Base-by-base conservation (phyloP, 2,329 filamentous ascomycete genomes). In the Pseudogymnoascus sp. region DNA sequence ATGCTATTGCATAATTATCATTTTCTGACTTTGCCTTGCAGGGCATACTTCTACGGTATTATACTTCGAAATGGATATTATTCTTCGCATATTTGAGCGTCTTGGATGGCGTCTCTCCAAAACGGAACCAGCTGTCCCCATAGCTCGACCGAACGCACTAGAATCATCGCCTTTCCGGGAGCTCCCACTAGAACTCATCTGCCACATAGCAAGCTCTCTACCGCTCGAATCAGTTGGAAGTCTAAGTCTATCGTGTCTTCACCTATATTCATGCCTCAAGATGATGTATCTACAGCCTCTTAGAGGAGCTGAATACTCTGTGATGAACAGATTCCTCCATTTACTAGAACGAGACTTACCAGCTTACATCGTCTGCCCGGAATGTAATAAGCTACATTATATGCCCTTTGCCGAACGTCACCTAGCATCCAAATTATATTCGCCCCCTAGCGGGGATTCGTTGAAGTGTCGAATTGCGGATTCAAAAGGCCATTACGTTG, bases 141-240 rank as follows among this genome's bases (percentile, higher is more conserved):
- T 40, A 16, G n/a, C 2, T 42, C 38, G 38, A 42, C 33, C 63
- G 16, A 21, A 33, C 21, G 50, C 38, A 14, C 44, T 62, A 28
- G 47, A 63, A 44, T 42, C 33, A 4, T 61, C 65, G 16, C 59
- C 63, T 28, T 21, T 66, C 50, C 14, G 42, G 7, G 63, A 62
- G 25, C 65, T 66, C 62, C 65, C 65, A 64, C 42, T 25, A 61
- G 65, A 65, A 16, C 63, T 65, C 28, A 63, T 66, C 14, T 62
- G 53, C 63, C 65, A 53, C 23, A 65, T 66, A 61, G 50, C 44
- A 47, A 62, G 60, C 47, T 65, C 61, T 63, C 60, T 65, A 5
- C 59, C 62, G 5, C 59, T 38, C 21, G 62, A 56, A 63, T 63
- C 65, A 50, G 53, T 18, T n/a, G 63, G 40, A 33, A 63, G 35